Percentiles rank a stretch among this genome's conserved stretches.
These are phyloP conservation scores for Dalechampia spathulata DNA, from an alignment of 441 rosid genomes.

Conservation along the genomic window DNA sequence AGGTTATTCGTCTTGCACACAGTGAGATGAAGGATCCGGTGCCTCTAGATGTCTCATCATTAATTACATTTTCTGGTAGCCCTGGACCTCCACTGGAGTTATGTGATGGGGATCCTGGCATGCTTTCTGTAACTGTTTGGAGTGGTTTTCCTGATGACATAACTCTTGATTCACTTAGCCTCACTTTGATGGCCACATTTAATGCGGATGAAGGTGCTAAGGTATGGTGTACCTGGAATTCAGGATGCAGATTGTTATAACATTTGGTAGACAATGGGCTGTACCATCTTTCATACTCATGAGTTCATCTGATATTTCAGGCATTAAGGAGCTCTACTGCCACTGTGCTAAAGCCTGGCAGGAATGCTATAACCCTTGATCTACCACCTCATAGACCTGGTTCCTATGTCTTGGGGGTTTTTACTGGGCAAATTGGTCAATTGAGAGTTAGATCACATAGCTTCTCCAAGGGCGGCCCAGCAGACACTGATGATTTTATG, in stretches of 20 bases:
- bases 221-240: constrained; percentile 40
- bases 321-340: constrained; percentile 71
- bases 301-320: constrained; percentile 39
- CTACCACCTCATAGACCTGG: constrained; percentile 95
- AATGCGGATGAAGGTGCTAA: constrained; percentile 88
- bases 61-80: constrained; percentile 94
- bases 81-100: constrained; percentile 82
- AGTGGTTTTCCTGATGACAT: constrained; percentile 98
- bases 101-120: constrained; percentile 97
- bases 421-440: constrained; percentile 92
- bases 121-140: constrained; percentile 84
- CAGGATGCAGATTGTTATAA: background rate
- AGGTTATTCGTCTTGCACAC: constrained; percentile 83
- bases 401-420: constrained; percentile 92
- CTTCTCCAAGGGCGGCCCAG: constrained; percentile 96
- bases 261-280: constrained; percentile 1
- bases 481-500: constrained; percentile 95
- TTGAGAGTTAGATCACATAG: constrained; percentile 95
- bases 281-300: constrained; percentile 12
- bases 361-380: constrained; percentile 58
- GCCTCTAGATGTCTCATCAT: constrained; percentile 88
- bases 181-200: constrained; percentile 81
- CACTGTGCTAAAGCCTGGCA: constrained; percentile 65
- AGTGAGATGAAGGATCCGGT: constrained; percentile 94
- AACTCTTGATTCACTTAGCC: constrained; percentile 87